Evolutionary conservation across 2,329 filamentous ascomycete genomes (phyloP).

Genomic region (Talaromyces sp.): DNA sequence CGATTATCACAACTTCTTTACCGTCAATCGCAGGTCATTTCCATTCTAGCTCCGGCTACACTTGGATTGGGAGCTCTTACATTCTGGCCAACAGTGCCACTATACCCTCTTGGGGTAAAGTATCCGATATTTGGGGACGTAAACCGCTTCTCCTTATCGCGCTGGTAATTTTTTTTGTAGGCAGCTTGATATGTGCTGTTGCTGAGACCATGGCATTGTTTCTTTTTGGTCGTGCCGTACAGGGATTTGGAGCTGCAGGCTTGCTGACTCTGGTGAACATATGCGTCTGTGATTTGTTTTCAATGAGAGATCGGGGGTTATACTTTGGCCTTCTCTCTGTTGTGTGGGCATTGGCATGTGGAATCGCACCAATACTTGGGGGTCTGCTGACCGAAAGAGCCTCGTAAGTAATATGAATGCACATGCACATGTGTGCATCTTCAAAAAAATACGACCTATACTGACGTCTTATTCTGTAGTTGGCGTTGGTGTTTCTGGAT

Average conservation of each 20-base stretch:
- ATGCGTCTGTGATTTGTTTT: slow-evolving; percentile 55
- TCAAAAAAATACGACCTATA: too few relatives aligned
- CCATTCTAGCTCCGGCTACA: slow-evolving; percentile 49
- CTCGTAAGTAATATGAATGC: slow-evolving; percentile 36
- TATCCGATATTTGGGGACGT: slow-evolving; percentile 59
- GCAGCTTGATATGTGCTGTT: slow-evolving; percentile 50
- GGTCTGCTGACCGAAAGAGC: slow-evolving; percentile 31
- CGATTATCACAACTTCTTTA: background rate
- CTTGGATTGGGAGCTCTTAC: slow-evolving; percentile 74
- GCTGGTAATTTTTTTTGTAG: slow-evolving; percentile 48
- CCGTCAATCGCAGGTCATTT: background rate
- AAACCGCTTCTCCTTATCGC: slow-evolving; percentile 53
- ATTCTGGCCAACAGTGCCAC: slow-evolving; percentile 66
- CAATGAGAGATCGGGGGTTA: slow-evolving; percentile 45
- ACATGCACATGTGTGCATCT: too few relatives aligned
- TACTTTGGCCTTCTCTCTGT: slow-evolving; percentile 47
- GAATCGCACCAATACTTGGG: slow-evolving; percentile 32
- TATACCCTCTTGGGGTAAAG: slow-evolving; percentile 67
- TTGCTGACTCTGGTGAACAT: slow-evolving; percentile 53
- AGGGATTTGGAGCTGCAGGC: slow-evolving; percentile 55
- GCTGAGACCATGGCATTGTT: slow-evolving; percentile 50
- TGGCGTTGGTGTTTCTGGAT: slow-evolving; percentile 63
- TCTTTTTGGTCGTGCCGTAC: slow-evolving; percentile 53
- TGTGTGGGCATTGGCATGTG: slow-evolving; percentile 56
- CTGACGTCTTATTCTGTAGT: slow-evolving; percentile 1